A percentile compares a stretch with the other conserved stretches of the same genome.
Conservation (phyloP, 2,329 filamentous ascomycete species). For the Aureobasidium sp. region DNA sequence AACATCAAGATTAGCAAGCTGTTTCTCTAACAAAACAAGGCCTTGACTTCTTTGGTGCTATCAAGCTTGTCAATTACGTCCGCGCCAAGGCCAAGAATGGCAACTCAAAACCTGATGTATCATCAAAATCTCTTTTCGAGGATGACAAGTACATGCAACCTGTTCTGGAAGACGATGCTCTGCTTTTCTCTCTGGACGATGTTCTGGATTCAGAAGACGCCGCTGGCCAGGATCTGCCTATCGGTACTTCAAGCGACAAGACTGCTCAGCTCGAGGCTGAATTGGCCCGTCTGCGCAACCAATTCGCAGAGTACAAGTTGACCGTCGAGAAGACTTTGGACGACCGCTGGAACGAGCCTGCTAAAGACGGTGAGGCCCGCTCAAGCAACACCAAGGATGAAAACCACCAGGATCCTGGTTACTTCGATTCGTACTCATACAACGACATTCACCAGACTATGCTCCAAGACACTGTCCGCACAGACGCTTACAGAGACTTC, state of each 20-base stretch:
- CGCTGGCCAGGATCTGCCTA: not conserved
- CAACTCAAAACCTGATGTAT: slow-evolving; percentile 45
- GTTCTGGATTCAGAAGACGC: slow-evolving; percentile 13
- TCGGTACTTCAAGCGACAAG: slow-evolving; percentile 15
- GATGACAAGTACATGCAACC: slow-evolving; percentile 78
- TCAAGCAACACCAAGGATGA: slow-evolving; percentile 16
- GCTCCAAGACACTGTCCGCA: slow-evolving; percentile 84
- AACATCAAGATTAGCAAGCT: too few species aligned
- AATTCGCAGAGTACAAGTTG: slow-evolving; percentile 22
- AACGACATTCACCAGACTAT: slow-evolving; percentile 86
- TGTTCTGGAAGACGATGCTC: slow-evolving; percentile 78
- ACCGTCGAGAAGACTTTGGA: slow-evolving; percentile 23
- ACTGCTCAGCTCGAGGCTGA: slow-evolving; percentile 20
- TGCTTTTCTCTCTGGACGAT: slow-evolving; percentile 83
- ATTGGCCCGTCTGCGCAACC: slow-evolving; percentile 19
- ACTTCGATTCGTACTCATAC: slow-evolving; percentile 25
- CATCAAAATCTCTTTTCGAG: slow-evolving; percentile 57
- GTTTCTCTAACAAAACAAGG: slow-evolving; percentile 22
- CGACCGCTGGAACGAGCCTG: slow-evolving; percentile 21
- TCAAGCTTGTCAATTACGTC: slow-evolving; percentile 46
- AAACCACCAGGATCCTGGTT: slow-evolving; percentile 21
- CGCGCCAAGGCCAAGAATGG: slow-evolving; percentile 35
- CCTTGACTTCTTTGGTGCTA: slow-evolving; percentile 39
- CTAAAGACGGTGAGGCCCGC: slow-evolving; percentile 13
- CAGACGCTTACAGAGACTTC: slow-evolving; percentile 88